Evolutionary conservation across 1,284 basidiomycete genomes (phyloP).

Genomic region (Microbotryum silenes-acaulis): DNA sequence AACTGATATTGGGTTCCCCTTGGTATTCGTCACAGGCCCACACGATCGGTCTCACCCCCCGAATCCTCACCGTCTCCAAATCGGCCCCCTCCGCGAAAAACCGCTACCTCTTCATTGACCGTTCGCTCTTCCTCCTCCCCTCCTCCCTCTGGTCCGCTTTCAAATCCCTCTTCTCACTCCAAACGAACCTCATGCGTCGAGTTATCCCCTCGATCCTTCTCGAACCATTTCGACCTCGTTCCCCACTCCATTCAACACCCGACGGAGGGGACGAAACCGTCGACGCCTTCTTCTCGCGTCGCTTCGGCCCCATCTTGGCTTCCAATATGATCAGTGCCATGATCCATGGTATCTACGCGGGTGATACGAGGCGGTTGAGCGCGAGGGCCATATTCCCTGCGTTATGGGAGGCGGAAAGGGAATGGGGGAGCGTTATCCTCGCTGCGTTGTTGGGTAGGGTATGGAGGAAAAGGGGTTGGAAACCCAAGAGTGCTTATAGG

Average conservation of each 20-base stretch:
- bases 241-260: constrained; percentile 37
- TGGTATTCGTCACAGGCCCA: constrained; percentile 53
- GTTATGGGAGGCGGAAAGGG: constrained; percentile 57
- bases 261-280: constrained; percentile 63
- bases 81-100: constrained; percentile 62
- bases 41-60: constrained; percentile 55
- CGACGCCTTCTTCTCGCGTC: constrained; percentile 64
- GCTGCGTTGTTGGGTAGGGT: constrained; percentile 49
- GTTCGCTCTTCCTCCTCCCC: constrained; percentile 49
- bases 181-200: constrained; percentile 47
- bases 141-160: constrained; percentile 45
- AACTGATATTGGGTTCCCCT: constrained; percentile 24
- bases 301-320: constrained; percentile 67
- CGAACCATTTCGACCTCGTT: constrained; percentile 54
- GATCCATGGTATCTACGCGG: constrained; percentile 87
- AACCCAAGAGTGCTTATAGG: constrained; percentile 17
- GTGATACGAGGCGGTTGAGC: constrained; percentile 68
- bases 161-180: constrained; percentile 27
- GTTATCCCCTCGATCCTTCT: constrained; percentile 52
- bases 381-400: constrained; percentile 67
- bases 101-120: constrained; percentile 62
- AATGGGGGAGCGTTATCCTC: constrained; percentile 59
- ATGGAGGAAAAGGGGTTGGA: constrained; percentile 24
- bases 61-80: constrained; percentile 57
- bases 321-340: constrained; percentile 70